Percentiles rank a stretch among this genome's conserved stretches.
phyloP scores from a whole-genome alignment of 1,139 yeast genomes.

The Yamadazyma oceani region DNA sequence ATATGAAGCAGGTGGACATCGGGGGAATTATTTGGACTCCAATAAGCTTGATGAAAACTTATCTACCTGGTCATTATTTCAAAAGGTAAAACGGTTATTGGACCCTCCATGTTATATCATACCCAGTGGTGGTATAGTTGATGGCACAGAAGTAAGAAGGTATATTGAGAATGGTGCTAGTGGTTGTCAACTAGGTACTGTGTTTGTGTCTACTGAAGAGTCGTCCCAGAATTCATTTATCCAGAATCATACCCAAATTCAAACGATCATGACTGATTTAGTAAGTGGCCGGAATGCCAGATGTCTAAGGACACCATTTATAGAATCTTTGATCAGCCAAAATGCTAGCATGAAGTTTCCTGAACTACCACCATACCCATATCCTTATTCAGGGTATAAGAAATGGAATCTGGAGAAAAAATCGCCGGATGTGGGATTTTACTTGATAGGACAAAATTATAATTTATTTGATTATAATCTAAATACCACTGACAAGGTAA shows the following conservation, averaged over 20 bases:
- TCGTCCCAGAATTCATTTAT: conserved; percentile 24
- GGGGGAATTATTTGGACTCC: conserved; percentile 41
- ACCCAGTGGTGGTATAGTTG: conserved; percentile 50
- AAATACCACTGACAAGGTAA: conserved; percentile 12
- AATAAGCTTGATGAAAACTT: conserved; percentile 31
- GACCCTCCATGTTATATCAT: conserved; percentile 29
- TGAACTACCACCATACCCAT: conserved; percentile 38
- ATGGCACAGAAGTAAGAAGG: conserved; percentile 22
- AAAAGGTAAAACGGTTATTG: conserved; percentile 18
- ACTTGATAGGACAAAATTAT: conserved; percentile 36
- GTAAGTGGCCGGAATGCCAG: conserved; percentile 44
- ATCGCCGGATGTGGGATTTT: conserved; percentile 27
- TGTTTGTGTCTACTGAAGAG: conserved; percentile 39
- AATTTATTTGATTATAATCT: conserved; percentile 15
- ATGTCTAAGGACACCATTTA: conserved; percentile 33
- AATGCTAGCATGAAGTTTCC: conserved; percentile 5
- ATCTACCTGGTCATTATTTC: conserved; percentile 33
- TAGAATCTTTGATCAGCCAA: conserved; percentile 14
- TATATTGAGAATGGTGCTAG: conserved; percentile 39
- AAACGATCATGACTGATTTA: conserved; percentile 34
- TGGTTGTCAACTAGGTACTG: conserved; percentile 50
- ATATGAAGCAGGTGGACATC: conserved; percentile 56
- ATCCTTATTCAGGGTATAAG: conserved; percentile 34
- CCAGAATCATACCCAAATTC: too few relatives aligned
- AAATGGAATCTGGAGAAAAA: conserved; percentile 16